Conservation (phyloP, 179 eudicot species). For the Monotropa hypopitys region DNA sequence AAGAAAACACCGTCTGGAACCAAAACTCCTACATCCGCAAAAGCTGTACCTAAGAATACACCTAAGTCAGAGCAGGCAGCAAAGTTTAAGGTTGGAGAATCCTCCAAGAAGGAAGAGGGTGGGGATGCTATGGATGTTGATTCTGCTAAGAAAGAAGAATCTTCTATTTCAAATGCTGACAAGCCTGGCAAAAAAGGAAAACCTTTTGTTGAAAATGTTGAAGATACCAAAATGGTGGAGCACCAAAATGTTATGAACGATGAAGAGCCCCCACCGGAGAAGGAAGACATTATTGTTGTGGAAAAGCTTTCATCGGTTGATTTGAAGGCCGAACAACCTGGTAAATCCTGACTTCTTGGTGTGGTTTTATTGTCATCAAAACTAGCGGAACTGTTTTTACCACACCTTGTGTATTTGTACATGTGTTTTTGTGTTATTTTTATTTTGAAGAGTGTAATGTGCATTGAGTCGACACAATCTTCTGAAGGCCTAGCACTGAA, state of each 20-base stretch:
- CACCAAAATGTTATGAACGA: constrained; percentile 17
- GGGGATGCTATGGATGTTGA: constrained; percentile 15
- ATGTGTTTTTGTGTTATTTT: too few species aligned
- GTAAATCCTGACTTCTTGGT: too few species aligned
- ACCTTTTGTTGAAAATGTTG: constrained; percentile 15
- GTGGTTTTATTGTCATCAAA: too few species aligned
- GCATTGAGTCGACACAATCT: too few species aligned
- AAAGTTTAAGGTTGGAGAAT: constrained; percentile 20
- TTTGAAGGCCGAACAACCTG: too few species aligned
- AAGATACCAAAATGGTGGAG: constrained; percentile 21
- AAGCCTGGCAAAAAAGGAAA: constrained; percentile 21
- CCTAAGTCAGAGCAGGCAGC: constrained; percentile 16
- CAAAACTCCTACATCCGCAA: constrained; percentile 36
- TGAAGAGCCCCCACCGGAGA: constrained; percentile 15
- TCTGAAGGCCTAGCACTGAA: too few species aligned
- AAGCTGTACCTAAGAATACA: constrained; percentile 20
- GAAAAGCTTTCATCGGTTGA: neutral
- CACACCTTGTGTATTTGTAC: too few species aligned
- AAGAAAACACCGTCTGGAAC: constrained; percentile 32
- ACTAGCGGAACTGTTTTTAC: too few species aligned
- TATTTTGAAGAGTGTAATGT: too few species aligned
- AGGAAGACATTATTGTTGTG: constrained; percentile 11
- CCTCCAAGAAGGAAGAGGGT: constrained; percentile 18
- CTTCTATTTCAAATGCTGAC: constrained; percentile 10
- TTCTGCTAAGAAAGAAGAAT: constrained; percentile 11